These are phyloP conservation scores for Sphaerostilbella broomeana DNA, from an alignment of 2,329 filamentous ascomycete species.

Conservation along the genomic window DNA sequence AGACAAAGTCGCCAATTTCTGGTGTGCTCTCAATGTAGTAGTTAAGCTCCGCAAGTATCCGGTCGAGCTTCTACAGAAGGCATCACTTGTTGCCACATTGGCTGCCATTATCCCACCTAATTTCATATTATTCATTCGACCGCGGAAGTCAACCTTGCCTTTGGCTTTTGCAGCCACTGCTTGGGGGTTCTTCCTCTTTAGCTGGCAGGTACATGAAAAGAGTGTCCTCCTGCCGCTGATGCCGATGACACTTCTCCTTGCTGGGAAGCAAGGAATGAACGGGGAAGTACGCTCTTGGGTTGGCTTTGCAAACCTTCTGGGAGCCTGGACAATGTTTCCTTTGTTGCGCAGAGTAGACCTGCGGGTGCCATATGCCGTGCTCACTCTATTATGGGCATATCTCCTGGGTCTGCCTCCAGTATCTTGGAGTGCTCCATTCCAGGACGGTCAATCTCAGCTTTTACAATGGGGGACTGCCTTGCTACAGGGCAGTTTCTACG, in stretches of 20 bases:
- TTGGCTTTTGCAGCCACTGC: conserved; percentile 75
- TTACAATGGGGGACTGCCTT: conserved; percentile 52
- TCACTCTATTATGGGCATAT: conserved; percentile 86
- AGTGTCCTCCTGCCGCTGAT: conserved; percentile 86
- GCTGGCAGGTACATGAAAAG: conserved; percentile 98
- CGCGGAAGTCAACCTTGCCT: conserved; percentile 69
- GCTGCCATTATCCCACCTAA: conserved; percentile 73
- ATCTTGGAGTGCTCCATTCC: conserved; percentile 61
- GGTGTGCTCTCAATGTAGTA: conserved; percentile 86
- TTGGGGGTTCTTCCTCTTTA: conserved; percentile 97
- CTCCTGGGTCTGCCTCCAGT: conserved; percentile 80
- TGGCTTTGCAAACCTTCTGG: conserved; percentile 88
- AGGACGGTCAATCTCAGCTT: conserved; percentile 32
- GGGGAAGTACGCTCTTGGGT: conserved; percentile 81
- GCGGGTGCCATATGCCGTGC: conserved; percentile 73
- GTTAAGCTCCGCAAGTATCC: conserved; percentile 79
- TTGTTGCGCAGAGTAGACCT: conserved; percentile 80
- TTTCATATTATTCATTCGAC: conserved; percentile 69
- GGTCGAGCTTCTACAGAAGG: conserved; percentile 62
- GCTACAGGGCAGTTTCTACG: conserved; percentile 70
- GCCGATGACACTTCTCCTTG: conserved; percentile 85
- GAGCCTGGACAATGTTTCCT: conserved; percentile 89
- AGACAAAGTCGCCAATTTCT: conserved; percentile 97
- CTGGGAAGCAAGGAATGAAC: conserved; percentile 68
- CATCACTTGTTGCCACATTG: conserved; percentile 68